Percentiles rank a stretch among this genome's conserved stretches.
These are phyloP conservation scores for Takakia lepidozioides DNA, from an alignment of 225 moss, liverwort and hornwort species.

Conservation along the genomic window DNA sequence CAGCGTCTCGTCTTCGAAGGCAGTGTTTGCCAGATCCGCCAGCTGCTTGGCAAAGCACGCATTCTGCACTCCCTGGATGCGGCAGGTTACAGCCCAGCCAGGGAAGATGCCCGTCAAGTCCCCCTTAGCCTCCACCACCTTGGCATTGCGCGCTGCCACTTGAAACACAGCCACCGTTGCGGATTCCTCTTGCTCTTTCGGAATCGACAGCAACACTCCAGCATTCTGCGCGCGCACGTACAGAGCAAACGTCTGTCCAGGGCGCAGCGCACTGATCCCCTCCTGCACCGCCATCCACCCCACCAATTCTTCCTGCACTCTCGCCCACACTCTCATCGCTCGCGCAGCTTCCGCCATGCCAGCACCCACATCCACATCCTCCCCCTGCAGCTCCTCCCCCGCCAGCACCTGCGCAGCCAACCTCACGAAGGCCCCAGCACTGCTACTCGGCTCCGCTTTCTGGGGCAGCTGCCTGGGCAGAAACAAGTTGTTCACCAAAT, in stretches of 20 bases:
- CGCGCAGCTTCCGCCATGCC: neutral
- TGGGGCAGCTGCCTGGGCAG: slow-evolving; percentile 20
- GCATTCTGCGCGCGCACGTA: slow-evolving; percentile 12
- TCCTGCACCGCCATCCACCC: no score
- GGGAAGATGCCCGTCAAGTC: slow-evolving; percentile 7
- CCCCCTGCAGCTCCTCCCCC: no score
- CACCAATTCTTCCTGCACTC: no score
- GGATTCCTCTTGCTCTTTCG: neutral
- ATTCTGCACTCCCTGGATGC: no score
- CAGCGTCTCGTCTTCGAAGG: neutral
- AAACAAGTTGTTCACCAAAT: slow-evolving; percentile 22
- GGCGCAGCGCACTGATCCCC: no score
- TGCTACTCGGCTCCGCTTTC: neutral
- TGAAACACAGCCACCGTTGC: slow-evolving; percentile 19
- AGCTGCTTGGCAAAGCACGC: no score
- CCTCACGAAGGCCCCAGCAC: slow-evolving; percentile 8
- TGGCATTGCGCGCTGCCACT: slow-evolving; percentile 6
- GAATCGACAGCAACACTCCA: slow-evolving; percentile 14
- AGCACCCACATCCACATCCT: no score
- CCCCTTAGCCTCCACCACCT: slow-evolving; percentile 13
- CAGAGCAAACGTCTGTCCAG: no score
- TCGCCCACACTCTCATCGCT: slow-evolving; percentile 14
- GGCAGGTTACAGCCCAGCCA: no score
- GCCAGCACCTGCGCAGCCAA: slow-evolving; percentile 5
- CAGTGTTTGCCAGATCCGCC: no score